Evolutionary conservation across 805 yeast species (phyloP), one percentile per base, ranked within the genome.

Genomic region (Cyberlindnera amylophila): DNA sequence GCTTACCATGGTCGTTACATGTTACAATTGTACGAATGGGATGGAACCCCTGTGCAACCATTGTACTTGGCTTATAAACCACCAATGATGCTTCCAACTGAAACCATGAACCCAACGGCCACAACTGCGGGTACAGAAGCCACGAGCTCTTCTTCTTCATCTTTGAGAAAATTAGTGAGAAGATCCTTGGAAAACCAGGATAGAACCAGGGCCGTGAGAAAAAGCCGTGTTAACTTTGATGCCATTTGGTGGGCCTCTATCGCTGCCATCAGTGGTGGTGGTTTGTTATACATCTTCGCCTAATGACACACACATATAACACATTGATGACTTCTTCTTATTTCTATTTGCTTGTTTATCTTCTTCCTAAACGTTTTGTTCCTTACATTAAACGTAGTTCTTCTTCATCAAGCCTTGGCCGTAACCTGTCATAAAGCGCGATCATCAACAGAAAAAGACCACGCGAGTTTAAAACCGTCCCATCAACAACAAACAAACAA

Each of bases 81-180:
- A 6, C 95, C 99, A 9, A 74, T 85, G 77, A 93, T 93, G 99
- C 77, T 93, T 46, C 99, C 99, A 17, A 93, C 98, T 1, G 66
- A 62, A 40, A 90, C 97, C 0, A 68, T 93, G 72, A 91, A 90
- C 64, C 99, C 99, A 17, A 86, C 96, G 2, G 69, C 70, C 5
- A 14, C 48, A 6, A 52, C 52, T 5, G 66, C 69, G 2, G 58
- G 71, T 6, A 64, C 58, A 5, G 53, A 57, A 6, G 52, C 71
- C 5, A 45, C 66, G n/a, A n/a, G n/a, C n/a, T n/a, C n/a, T 36
- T 48, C 56, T 15, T 51, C 50, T 15, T 39, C 67, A 54, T 45
- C 67, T 54, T 45, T 63, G 34, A 64, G 62, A 42, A 54, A 66
- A 40, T 69, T 75, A 42, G 77, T 87, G 36, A 80, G 79, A 62